A percentile compares a stretch with the other conserved stretches of the same genome.
Evolutionary conservation across 768 basidiomycete species (phyloP).

Genomic region (Boletus reticulatus): DNA sequence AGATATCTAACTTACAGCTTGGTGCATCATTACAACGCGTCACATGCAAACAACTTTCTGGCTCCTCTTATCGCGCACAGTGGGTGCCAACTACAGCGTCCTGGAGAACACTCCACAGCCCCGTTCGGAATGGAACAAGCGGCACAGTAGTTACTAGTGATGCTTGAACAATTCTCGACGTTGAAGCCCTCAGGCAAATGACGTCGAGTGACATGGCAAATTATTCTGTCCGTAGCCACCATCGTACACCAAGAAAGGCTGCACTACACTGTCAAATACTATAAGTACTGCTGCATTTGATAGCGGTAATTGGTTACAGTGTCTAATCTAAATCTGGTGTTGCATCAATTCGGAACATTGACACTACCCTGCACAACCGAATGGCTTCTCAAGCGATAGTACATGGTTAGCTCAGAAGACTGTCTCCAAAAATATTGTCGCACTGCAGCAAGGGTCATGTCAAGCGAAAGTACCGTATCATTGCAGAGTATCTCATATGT

Average conservation of each 20-base stretch:
- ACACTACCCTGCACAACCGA: not conserved
- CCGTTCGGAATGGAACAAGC: too few relatives aligned
- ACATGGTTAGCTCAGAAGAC: conserved; percentile 66
- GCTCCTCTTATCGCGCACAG: too few relatives aligned
- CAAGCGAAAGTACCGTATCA: conserved; percentile 74
- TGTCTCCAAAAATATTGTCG: conserved; percentile 90
- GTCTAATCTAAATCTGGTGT: not conserved
- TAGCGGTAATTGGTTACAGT: not conserved
- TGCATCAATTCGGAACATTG: not conserved
- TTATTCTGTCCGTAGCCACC: not conserved
- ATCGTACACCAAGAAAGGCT: not conserved
- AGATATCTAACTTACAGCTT: too few relatives aligned
- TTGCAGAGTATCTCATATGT: conserved; percentile 87
- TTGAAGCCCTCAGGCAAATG: not conserved
- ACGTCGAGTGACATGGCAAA: not conserved
- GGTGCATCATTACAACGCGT: too few relatives aligned
- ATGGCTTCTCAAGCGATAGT: conserved; percentile 57
- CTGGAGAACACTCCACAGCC: too few relatives aligned
- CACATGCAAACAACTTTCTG: too few relatives aligned
- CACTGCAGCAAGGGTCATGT: conserved; percentile 89
- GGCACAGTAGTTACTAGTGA: too few relatives aligned
- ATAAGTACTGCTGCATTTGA: conserved; percentile 12
- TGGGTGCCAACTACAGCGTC: too few relatives aligned
- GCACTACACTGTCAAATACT: conserved; percentile 16
- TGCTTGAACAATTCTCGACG: not conserved